Evolutionary conservation across 139 green algal genomes (phyloP), one percentile per base, ranked within the genome.

Genomic region (Ostreobium quekettii): DNA sequence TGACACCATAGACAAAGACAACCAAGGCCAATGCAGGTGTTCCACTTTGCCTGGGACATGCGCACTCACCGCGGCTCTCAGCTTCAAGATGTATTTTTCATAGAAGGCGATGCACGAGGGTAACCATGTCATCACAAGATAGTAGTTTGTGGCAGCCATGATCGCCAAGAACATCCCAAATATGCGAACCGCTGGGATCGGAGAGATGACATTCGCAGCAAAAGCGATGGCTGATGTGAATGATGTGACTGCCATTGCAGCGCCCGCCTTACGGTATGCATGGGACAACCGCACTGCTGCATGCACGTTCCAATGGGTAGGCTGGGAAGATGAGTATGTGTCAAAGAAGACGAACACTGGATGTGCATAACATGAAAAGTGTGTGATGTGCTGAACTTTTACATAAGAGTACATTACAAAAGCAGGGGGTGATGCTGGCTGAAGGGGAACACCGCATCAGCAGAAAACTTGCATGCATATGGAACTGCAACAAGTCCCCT

Each of bases 201-300:
- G 38, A 32, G 63, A 70, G 39, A 70, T 61, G 24, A 70, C 39
- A 15, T 70, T 70, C 30, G 63, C 63, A 24, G 63, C 63, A 33
- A 70, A 70, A n/a, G 63, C 63, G 22, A 70, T 61, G 35, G 63
- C 63, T 47, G 63, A 70, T 32, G 63, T 70, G 63, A 48, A 61
- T 1, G 63, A 70, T 47, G 63, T 70, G 35, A 48, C 63, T 29
- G 49, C 38, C 38, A 30, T 64, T 30, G 63, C 63, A 33, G 38
- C 63, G 38, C 38, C 48, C 19, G 63, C 63, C 31, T 32, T 47
- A 28, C 8, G 15, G 63, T 61, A 70, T 47, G 63, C 36, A 31
- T 65, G 33, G 26, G 63, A 49, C 1, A 70, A 32, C 1, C 63
- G 38, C 7, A 48, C 46, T 30, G 48, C 38, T 0, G 49, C 38